Conservation (phyloP, 225 moss, liverwort and hornwort genomes). For the Pseudoscleropodium purum region DNA sequence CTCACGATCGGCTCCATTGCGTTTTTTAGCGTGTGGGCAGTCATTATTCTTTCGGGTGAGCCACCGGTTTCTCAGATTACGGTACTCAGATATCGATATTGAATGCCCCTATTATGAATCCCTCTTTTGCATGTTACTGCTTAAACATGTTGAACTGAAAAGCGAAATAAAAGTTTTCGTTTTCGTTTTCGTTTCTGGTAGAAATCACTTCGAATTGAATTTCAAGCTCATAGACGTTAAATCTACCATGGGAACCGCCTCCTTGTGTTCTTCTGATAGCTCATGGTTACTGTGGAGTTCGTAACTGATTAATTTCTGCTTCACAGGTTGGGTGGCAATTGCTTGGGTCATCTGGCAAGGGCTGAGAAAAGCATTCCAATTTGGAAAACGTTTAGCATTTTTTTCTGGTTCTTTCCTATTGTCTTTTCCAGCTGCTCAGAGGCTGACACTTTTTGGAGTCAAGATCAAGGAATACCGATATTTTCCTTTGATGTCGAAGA, state of each 20-base stretch:
- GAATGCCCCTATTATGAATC: not conserved
- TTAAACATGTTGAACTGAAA: not conserved
- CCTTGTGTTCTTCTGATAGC: not conserved
- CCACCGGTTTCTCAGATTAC: not conserved
- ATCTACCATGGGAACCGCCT: not conserved
- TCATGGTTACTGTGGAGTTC: not conserved
- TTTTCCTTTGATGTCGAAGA: not conserved
- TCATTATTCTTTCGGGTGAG: slow-evolving; percentile 28
- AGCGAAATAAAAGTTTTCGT: not conserved
- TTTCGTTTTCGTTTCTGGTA: not conserved
- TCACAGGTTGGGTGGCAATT: slow-evolving; percentile 56
- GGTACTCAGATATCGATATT: not conserved
- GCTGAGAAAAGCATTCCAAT: slow-evolving; percentile 19
- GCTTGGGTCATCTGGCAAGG: slow-evolving; percentile 58
- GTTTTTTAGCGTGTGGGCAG: slow-evolving; percentile 31
- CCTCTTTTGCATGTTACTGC: not conserved
- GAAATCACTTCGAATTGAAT: not conserved
- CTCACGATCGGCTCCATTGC: slow-evolving; percentile 38
- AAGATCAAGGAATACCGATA: not conserved
- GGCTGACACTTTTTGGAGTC: not conserved
- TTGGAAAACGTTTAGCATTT: slow-evolving; percentile 15
- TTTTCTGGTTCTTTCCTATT: slow-evolving; percentile 15
- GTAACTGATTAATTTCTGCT: not conserved
- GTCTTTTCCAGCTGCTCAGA: not conserved
- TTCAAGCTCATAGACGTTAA: not conserved